Evolutionary conservation across 1,284 basidiomycete species (phyloP), one percentile per base, ranked within the genome.

Genomic region (Naganishia albida): DNA sequence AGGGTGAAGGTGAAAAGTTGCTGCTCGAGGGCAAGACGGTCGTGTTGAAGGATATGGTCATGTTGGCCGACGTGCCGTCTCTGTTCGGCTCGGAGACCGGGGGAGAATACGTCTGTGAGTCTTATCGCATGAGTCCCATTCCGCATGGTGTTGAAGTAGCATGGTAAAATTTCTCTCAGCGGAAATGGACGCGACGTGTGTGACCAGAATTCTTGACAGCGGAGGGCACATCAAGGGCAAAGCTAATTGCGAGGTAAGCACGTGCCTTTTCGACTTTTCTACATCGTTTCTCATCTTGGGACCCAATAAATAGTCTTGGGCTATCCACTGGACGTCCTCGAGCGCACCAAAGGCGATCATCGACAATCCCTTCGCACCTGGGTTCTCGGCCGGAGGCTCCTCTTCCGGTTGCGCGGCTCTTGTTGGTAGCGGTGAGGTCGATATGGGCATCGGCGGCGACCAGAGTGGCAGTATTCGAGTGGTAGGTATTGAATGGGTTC

Each of bases 391-490:
- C 8, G 82, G 82, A 13, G 83, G 82, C 0, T 81, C 80, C 12
- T 80, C 77, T 51, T 82, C 81, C 16, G 83, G 83, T 2, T 82
- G 81, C 53, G 82, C 77, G 7, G 81, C 78, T 15, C 79, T 83
- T 13, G 73, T 83, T 3, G 80, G 77, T 1, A 70, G 74, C 1
- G 80, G 79, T 12, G 78, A 76, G 23, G 80, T 80, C 12, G 80
- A 82, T 64, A 75, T 83, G 72, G 82, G 78, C n/a, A 79, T 84
- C 28, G 83, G 83, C 1, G 82, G 81, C 15, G 82, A 84, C 68
- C 81, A 82, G 69, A 81, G 81, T 25, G 82, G 81, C 1, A 79
- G 77, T 38, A 80, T 81, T 44, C 80, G 82, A 23, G 76, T 82
- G 26, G 62, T 66, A 40, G 20, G 57, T 63, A 1, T 25, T 20